Percentiles rank a stretch among this genome's conserved stretches.
Conservation (phyloP, 2,329 filamentous ascomycete species). For the Fusarium sp. region DNA sequence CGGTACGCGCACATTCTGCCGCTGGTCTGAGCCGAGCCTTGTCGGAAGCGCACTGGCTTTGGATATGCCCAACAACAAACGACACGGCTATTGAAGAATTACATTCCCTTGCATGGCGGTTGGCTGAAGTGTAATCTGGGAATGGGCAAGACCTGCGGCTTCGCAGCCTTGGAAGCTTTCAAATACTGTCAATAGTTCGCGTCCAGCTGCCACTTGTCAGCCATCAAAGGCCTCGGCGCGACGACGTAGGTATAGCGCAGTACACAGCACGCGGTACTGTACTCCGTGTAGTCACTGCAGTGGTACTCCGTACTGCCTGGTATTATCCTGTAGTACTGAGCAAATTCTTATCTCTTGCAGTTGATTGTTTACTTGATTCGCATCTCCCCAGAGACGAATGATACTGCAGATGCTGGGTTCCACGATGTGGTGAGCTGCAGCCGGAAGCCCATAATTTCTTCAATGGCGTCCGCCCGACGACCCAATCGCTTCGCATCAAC, state of each 20-base stretch:
- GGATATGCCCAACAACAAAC: background rate
- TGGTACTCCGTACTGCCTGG: background rate
- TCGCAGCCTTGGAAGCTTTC: slow-evolving; percentile 1
- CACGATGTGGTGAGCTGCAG: slow-evolving; percentile 39
- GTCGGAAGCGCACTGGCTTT: background rate
- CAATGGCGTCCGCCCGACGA: slow-evolving; percentile 33
- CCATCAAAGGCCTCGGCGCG: slow-evolving; percentile 18
- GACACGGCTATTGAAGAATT: slow-evolving; percentile 9
- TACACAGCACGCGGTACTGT: background rate
- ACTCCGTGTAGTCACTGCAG: background rate
- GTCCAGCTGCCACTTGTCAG: slow-evolving; percentile 22
- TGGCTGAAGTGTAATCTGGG: background rate
- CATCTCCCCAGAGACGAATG: slow-evolving; percentile 42
- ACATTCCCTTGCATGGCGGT: slow-evolving; percentile 11
- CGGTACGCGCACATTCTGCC: slow-evolving; percentile 21
- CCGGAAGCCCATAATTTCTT: slow-evolving; percentile 45
- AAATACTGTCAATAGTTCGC: slow-evolving; percentile 1
- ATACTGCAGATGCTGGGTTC: slow-evolving; percentile 35
- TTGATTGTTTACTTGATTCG: slow-evolving; percentile 35
- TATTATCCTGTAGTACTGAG: background rate
- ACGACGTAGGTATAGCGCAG: background rate
- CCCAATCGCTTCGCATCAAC: slow-evolving; percentile 44
- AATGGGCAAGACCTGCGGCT: slow-evolving; percentile 10
- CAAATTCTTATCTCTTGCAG: slow-evolving; percentile 14
- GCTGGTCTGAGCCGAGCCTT: slow-evolving; percentile 40